Percentiles rank a stretch among this genome's conserved stretches.
Evolutionary conservation across 768 basidiomycete genomes (phyloP).

Genomic region (Mycena maculata): DNA sequence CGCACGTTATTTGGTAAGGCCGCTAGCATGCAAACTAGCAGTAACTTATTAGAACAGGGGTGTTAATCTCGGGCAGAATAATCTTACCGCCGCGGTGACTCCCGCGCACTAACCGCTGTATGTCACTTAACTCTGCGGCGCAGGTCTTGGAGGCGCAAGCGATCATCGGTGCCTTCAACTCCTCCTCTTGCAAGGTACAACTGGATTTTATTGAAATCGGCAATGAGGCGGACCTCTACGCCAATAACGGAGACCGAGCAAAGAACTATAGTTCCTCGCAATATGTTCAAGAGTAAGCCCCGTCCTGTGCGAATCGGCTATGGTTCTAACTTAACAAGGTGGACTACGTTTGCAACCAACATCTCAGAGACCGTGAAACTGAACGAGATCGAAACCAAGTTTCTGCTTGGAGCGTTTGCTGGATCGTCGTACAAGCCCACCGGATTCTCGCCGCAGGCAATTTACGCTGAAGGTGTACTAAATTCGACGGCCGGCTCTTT

Average conservation of each 20-base stretch:
- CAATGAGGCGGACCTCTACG: constrained; percentile 70
- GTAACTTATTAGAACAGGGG: constrained; percentile 48
- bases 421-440: constrained; percentile 58
- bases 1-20: constrained; percentile 62
- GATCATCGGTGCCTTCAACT: constrained; percentile 60
- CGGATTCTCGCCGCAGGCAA: constrained; percentile 72
- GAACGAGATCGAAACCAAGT: constrained; percentile 47
- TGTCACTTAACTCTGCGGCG: no score
- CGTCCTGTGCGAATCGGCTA: background rate
- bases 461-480: constrained; percentile 65
- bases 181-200: constrained; percentile 52
- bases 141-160: constrained; percentile 55
- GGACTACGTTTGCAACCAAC: constrained; percentile 62
- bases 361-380: constrained; percentile 56
- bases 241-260: constrained; percentile 54
- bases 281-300: constrained; percentile 62
- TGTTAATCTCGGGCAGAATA: constrained; percentile 66
- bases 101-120: no score
- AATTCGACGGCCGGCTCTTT: constrained; percentile 58
- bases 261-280: constrained; percentile 52
- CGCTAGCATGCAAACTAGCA: background rate
- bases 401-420: constrained; percentile 64
- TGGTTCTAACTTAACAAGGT: constrained; percentile 49
- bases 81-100: constrained; percentile 58
- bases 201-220: constrained; percentile 70